Evolutionary conservation across 169 alveolate species (phyloP).

Genomic region (Cryptosporidium viatorum): DNA sequence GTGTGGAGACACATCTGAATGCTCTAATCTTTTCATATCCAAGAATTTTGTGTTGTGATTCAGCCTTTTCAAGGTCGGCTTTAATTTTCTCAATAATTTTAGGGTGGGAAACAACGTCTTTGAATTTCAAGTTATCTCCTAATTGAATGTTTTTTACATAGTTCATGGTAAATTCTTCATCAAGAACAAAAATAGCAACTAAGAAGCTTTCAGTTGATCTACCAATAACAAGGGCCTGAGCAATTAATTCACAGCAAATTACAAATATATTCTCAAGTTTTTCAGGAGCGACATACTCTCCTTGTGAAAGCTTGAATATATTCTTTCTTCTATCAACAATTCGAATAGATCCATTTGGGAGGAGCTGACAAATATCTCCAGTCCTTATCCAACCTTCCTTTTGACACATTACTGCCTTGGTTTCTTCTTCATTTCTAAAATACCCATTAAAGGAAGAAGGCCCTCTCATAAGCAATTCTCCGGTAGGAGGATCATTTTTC

Average conservation of each 20-base stretch:
- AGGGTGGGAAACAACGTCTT: slow-evolving; percentile 49
- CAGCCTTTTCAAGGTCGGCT: slow-evolving; percentile 21
- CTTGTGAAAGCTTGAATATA: slow-evolving; percentile 95
- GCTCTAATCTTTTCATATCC: slow-evolving; percentile 76
- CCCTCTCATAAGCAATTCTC: slow-evolving; percentile 93
- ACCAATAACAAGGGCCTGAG: slow-evolving; percentile 66
- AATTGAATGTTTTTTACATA: slow-evolving; percentile 19
- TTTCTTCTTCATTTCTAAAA: slow-evolving; percentile 89
- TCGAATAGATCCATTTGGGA: slow-evolving; percentile 86
- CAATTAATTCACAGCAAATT: slow-evolving; percentile 29
- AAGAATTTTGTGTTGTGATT: slow-evolving; percentile 23
- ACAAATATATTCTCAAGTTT: slow-evolving; percentile 82
- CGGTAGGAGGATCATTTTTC: slow-evolving; percentile 89
- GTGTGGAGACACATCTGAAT: slow-evolving; percentile 55
- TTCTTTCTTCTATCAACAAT: slow-evolving; percentile 94
- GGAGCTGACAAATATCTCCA: slow-evolving; percentile 92
- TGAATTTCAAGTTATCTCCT: slow-evolving; percentile 35
- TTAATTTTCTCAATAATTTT: slow-evolving; percentile 22
- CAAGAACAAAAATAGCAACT: slow-evolving; percentile 70
- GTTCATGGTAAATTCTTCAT: slow-evolving; percentile 69
- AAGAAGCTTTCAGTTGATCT: slow-evolving; percentile 51
- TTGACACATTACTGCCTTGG: slow-evolving; percentile 85
- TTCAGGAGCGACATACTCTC: slow-evolving; percentile 97
- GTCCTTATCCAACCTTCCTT: slow-evolving; percentile 93
- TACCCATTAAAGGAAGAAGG: slow-evolving; percentile 89